Percentiles rank a stretch among this genome's conserved stretches.
These are phyloP conservation scores for Physcia stellaris DNA, from an alignment of 495 filamentous ascomycete genomes.

Conservation along the genomic window DNA sequence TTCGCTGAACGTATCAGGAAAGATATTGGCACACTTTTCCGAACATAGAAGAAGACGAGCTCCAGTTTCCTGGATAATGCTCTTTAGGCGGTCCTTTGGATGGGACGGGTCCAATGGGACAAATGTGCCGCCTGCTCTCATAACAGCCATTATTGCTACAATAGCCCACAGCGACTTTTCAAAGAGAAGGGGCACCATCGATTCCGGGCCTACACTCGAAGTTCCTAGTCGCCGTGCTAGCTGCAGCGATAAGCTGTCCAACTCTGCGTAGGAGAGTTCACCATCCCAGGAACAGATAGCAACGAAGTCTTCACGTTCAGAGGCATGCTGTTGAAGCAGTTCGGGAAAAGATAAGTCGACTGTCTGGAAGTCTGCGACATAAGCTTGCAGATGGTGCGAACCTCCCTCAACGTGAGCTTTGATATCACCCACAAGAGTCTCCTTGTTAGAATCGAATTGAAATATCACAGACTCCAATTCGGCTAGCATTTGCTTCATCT, in stretches of 20 bases:
- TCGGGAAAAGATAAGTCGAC: conserved; percentile 14
- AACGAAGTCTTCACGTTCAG: conserved; percentile 1
- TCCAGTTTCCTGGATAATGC: conserved; percentile 26
- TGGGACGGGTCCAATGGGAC: conserved; percentile 46
- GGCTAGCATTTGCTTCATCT: neutral
- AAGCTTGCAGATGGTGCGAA: conserved; percentile 26
- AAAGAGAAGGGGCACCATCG: conserved; percentile 37
- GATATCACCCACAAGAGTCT: conserved; percentile 20
- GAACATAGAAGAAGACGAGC: conserved; percentile 42
- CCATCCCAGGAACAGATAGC: conserved; percentile 36
- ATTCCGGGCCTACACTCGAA: conserved; percentile 32
- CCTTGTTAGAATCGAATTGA: neutral
- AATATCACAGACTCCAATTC: neutral
- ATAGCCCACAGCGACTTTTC: conserved; percentile 33
- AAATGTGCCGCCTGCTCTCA: conserved; percentile 34
- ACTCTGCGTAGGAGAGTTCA: conserved; percentile 32
- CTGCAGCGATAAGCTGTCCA: conserved; percentile 18
- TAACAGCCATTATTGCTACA: conserved; percentile 24
- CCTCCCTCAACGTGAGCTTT: conserved; percentile 26
- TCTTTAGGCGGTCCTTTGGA: conserved; percentile 34
- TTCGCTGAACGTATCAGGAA: conserved; percentile 20
- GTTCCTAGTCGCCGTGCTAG: conserved; percentile 11
- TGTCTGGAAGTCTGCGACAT: conserved; percentile 20
- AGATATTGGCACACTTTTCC: conserved; percentile 12
- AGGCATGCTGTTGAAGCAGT: conserved; percentile 7